Percentiles rank a stretch among this genome's conserved stretches.
Evolutionary conservation across 2,329 filamentous ascomycete species (phyloP).

Genomic region (Didymellaceae sp.): DNA sequence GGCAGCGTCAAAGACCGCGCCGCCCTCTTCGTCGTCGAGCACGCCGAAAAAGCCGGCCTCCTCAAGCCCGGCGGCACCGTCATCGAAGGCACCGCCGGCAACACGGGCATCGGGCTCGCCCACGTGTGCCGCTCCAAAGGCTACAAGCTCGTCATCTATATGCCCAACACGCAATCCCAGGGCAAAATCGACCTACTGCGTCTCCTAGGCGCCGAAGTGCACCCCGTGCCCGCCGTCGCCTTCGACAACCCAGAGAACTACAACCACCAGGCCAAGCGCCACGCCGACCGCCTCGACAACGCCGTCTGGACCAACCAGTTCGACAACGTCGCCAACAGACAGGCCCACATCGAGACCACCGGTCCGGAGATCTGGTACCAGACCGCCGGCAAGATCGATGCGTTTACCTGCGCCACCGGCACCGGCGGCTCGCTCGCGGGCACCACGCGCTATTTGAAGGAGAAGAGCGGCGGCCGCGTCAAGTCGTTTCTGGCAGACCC

Average conservation of each 20-base stretch:
- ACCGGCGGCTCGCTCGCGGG: slow-evolving; percentile 92
- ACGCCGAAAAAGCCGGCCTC: slow-evolving; percentile 87
- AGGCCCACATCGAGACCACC: slow-evolving; percentile 95
- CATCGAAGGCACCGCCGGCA: slow-evolving; percentile 95
- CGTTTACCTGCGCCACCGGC: slow-evolving; percentile 93
- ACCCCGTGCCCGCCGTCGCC: slow-evolving; percentile 92
- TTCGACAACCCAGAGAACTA: slow-evolving; percentile 97
- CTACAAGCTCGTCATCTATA: slow-evolving; percentile 97
- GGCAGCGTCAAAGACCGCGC: slow-evolving; percentile 96
- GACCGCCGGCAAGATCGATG: slow-evolving; percentile 83
- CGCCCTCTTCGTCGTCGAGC: slow-evolving; percentile 89
- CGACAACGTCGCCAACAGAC: slow-evolving; percentile 92
- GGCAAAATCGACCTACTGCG: slow-evolving; percentile 95
- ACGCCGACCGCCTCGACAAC: slow-evolving; percentile 84
- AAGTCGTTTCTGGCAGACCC: slow-evolving; percentile 93
- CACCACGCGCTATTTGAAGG: slow-evolving; percentile 86
- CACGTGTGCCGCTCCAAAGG: slow-evolving; percentile 93
- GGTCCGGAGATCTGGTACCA: slow-evolving; percentile 97
- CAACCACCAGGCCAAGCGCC: slow-evolving; percentile 91
- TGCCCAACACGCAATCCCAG: slow-evolving; percentile 98
- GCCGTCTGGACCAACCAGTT: slow-evolving; percentile 99
- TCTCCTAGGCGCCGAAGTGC: slow-evolving; percentile 90
- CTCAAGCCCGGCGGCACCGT: slow-evolving; percentile 88
- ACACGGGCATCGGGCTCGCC: slow-evolving; percentile 96
- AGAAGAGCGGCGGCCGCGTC: slow-evolving; percentile 76